These are phyloP conservation scores for Choiromyces venosus DNA, from an alignment of 495 filamentous ascomycete species.

Conservation along the genomic window DNA sequence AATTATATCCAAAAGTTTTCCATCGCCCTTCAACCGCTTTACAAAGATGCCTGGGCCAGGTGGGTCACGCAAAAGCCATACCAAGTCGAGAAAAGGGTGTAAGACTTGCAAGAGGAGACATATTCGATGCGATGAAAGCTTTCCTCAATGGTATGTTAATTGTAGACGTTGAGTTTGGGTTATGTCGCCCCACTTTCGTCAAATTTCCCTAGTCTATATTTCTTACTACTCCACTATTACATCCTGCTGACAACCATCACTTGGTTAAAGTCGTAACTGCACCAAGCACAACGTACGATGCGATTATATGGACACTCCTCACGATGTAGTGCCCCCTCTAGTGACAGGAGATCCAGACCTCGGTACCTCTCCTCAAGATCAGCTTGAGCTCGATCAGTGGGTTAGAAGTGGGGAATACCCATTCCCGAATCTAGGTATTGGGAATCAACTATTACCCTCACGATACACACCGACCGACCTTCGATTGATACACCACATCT, in stretches of 20 bases:
- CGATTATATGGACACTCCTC: conserved; percentile 82
- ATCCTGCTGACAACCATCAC: conserved; percentile 18
- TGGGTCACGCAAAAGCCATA: conserved; percentile 60
- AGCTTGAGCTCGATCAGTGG: conserved; percentile 77
- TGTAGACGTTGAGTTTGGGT: conserved; percentile 4
- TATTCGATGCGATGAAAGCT: conserved; percentile 95
- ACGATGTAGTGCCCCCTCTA: conserved; percentile 60
- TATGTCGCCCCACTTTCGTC: conserved; percentile 16
- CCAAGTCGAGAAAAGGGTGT: conserved; percentile 95
- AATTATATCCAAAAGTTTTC: conserved; percentile 31
- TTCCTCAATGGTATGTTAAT: conserved; percentile 81
- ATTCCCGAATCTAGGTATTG: conserved; percentile 73
- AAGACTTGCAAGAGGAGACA: conserved; percentile 96
- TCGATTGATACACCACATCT: conserved; percentile 84
- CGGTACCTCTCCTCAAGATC: conserved; percentile 54
- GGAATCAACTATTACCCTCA: conserved; percentile 58
- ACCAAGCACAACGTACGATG: conserved; percentile 98
- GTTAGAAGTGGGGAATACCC: conserved; percentile 77
- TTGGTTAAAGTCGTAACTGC: conserved; percentile 75
- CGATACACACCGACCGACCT: conserved; percentile 68
- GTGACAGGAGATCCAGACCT: conserved; percentile 74
- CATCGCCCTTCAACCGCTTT: conserved; percentile 15
- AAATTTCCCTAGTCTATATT: conserved; percentile 19
- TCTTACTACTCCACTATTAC: conserved; percentile 15
- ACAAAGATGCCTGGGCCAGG: conserved; percentile 35